These are phyloP conservation scores for Hemileccinum impolitum DNA, from an alignment of 768 basidiomycete genomes.

Conservation along the genomic window DNA sequence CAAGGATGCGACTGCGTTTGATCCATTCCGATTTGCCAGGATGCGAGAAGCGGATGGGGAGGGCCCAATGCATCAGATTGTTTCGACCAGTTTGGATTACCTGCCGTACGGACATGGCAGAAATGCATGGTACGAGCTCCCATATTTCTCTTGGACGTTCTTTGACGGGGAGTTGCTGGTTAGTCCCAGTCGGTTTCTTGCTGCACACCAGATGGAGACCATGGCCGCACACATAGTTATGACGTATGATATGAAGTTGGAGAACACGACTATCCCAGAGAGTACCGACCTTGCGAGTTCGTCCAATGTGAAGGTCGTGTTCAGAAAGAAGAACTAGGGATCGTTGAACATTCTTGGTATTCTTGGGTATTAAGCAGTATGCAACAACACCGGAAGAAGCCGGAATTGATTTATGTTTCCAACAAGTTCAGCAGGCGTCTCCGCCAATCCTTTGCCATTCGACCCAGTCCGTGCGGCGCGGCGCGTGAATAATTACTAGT, in stretches of 20 bases:
- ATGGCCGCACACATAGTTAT: constrained; percentile 42
- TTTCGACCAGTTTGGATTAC: constrained; percentile 29
- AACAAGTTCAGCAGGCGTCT: constrained; percentile 1
- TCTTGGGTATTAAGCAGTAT: neutral
- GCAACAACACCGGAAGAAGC: no score
- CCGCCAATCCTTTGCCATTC: neutral
- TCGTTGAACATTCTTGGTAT: constrained; percentile 4
- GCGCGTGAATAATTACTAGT: constrained; percentile 91
- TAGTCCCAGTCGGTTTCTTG: constrained; percentile 38
- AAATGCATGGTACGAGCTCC: constrained; percentile 25
- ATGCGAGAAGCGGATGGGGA: constrained; percentile 35
- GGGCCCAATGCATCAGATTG: constrained; percentile 32
- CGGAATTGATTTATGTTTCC: no score
- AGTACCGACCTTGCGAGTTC: neutral
- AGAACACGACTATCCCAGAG: neutral
- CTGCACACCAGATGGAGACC: constrained; percentile 40
- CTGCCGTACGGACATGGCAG: constrained; percentile 35
- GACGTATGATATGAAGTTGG: constrained; percentile 12
- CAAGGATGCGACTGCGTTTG: constrained; percentile 35
- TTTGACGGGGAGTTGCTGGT: neutral
- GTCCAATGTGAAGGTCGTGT: neutral
- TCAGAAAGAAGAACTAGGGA: neutral
- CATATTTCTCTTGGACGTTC: neutral
- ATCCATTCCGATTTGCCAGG: constrained; percentile 46
- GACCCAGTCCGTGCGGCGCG: constrained; percentile 73